phyloP scores from a whole-genome alignment of 371 early-diverging fungal species.

The Coemansia sp. region DNA sequence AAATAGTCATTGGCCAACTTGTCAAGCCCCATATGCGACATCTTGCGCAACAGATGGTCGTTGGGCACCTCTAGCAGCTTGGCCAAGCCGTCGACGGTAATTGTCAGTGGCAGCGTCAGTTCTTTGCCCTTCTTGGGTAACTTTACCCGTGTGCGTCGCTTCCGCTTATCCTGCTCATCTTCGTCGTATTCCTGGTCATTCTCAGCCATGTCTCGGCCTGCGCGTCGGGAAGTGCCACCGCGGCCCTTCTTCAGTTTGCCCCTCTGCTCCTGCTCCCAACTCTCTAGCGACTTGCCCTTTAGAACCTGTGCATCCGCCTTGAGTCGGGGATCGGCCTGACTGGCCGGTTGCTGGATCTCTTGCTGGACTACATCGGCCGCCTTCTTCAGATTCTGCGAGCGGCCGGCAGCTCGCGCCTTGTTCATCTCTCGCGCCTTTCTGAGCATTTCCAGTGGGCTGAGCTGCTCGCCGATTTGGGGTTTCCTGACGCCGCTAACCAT shows the following conservation, averaged over 20 bases:
- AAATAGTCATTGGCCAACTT: slow-evolving; percentile 61
- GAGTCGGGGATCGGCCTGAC: background rate
- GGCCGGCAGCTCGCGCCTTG: no score
- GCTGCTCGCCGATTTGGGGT: background rate
- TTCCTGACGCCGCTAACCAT: background rate
- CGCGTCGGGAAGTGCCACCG: background rate
- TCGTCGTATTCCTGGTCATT: background rate
- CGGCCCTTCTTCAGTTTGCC: background rate
- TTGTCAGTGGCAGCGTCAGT: slow-evolving; percentile 77
- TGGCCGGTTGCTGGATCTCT: background rate
- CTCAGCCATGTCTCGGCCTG: background rate
- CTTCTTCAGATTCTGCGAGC: background rate
- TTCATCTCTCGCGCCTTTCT: background rate
- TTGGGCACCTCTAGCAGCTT: slow-evolving; percentile 73
- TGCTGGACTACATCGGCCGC: background rate
- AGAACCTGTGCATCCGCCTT: background rate
- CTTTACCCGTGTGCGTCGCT: slow-evolving; percentile 10
- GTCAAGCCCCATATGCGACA: slow-evolving; percentile 76
- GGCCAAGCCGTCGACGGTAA: slow-evolving; percentile 80
- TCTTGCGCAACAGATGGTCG: slow-evolving; percentile 65
- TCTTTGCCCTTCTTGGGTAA: slow-evolving; percentile 55
- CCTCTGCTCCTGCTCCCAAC: background rate
- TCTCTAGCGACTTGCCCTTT: background rate
- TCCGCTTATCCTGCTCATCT: background rate
- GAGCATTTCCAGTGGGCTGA: background rate